Percentiles rank a stretch among this genome's conserved stretches.
phyloP scores from a whole-genome alignment of 2,329 filamentous ascomycete genomes.

The Domatiomyces globalis region DNA sequence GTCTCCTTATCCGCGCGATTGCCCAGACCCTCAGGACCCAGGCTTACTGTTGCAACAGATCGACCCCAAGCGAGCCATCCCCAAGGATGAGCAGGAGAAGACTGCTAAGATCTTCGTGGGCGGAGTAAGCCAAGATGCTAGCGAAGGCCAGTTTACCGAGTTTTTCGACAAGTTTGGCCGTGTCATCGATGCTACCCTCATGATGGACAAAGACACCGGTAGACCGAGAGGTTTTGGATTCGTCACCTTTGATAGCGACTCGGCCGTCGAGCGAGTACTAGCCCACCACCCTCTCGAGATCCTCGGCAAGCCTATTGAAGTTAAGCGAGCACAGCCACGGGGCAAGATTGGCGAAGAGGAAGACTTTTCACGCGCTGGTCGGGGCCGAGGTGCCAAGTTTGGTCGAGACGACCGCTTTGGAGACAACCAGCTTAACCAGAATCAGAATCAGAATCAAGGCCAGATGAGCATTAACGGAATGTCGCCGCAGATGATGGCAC shows the following conservation, averaged over 20 bases:
- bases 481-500: slow-evolving; percentile 94
- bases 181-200: slow-evolving; percentile 91
- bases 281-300: slow-evolving; percentile 67
- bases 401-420: slow-evolving; percentile 28
- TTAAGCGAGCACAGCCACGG: slow-evolving; percentile 92
- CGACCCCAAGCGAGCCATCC: slow-evolving; percentile 93
- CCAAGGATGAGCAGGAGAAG: slow-evolving; percentile 92
- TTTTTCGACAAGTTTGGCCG: slow-evolving; percentile 96
- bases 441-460: slow-evolving; percentile 22
- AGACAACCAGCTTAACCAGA: slow-evolving; percentile 26
- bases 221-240: slow-evolving; percentile 92
- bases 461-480: slow-evolving; percentile 43
- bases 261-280: slow-evolving; percentile 83
- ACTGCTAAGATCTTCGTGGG: slow-evolving; percentile 98
- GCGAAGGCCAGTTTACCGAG: slow-evolving; percentile 86
- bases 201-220: slow-evolving; percentile 99
- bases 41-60: slow-evolving; percentile 47
- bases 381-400: slow-evolving; percentile 28
- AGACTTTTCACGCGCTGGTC: slow-evolving; percentile 41
- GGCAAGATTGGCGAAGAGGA: slow-evolving; percentile 91
- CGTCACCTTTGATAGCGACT: slow-evolving; percentile 93
- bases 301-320: slow-evolving; percentile 89
- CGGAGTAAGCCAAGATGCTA: slow-evolving; percentile 92
- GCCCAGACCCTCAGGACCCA: neutral
- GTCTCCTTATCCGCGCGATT: neutral